Evolutionary conservation across 2,329 filamentous ascomycete genomes (phyloP).

Genomic region (Cylindrodendrum hubeiense): DNA sequence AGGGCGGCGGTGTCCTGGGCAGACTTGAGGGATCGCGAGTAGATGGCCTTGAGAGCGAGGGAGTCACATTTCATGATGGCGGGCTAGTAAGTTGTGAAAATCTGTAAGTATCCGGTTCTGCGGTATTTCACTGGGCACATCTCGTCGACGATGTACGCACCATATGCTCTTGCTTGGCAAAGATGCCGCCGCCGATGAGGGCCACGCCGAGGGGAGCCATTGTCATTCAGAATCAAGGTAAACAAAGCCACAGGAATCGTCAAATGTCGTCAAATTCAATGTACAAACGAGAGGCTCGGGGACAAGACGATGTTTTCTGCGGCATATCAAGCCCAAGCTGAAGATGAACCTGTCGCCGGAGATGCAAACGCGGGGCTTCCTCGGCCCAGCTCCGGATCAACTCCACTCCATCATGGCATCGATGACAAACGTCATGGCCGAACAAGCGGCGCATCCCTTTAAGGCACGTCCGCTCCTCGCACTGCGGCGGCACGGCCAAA

Average conservation of each 20-base stretch:
- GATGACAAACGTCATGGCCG: not conserved
- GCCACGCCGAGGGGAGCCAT: conserved; percentile 65
- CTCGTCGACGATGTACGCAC: conserved; percentile 47
- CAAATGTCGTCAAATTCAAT: not conserved
- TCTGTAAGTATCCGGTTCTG: not conserved
- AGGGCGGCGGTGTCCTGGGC: conserved; percentile 61
- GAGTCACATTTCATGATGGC: conserved; percentile 66
- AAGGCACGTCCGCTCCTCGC: not conserved
- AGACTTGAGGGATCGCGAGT: conserved; percentile 71
- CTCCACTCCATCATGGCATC: not conserved
- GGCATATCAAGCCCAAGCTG: not conserved
- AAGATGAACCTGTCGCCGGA: not conserved
- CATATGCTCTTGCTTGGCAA: conserved; percentile 70
- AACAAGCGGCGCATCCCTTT: not conserved
- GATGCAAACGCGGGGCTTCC: conserved; percentile 3
- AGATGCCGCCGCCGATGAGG: conserved; percentile 73
- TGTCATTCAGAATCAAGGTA: conserved; percentile 12
- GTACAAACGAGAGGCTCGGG: too few relatives aligned
- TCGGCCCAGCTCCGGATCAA: conserved; percentile 7
- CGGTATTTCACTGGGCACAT: not conserved
- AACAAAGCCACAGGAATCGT: not conserved
- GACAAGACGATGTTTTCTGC: not conserved
- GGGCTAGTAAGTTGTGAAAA: conserved; percentile 53
- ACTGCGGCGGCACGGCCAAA: not conserved
- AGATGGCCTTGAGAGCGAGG: conserved; percentile 73